Percentiles rank a stretch among this genome's conserved stretches.
phyloP scores from a whole-genome alignment of 352 stramenopile genomes.

The Stephanocyclus meneghinianus region DNA sequence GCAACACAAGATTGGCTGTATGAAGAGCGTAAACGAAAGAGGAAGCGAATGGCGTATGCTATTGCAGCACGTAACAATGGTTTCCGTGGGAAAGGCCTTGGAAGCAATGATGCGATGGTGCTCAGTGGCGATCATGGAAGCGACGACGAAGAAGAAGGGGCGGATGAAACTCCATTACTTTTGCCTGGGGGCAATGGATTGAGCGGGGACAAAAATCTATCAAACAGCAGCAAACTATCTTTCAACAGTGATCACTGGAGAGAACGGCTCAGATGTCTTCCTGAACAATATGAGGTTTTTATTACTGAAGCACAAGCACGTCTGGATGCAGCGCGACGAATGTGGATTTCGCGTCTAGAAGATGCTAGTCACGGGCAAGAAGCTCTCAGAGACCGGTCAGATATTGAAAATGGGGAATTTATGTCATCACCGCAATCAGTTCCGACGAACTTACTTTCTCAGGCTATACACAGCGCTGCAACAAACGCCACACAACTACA shows the following conservation, averaged over 20 bases:
- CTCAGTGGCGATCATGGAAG: slow-evolving; percentile 11
- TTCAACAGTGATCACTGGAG: slow-evolving; percentile 34
- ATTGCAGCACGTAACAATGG: slow-evolving; percentile 40
- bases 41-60: slow-evolving; percentile 50
- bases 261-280: slow-evolving; percentile 48
- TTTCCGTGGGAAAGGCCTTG: slow-evolving; percentile 13
- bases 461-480: slow-evolving; percentile 35
- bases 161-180: slow-evolving; percentile 12
- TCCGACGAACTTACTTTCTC: slow-evolving; percentile 31
- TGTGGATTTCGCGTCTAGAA: slow-evolving; percentile 50
- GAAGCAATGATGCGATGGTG: slow-evolving; percentile 1
- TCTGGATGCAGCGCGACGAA: slow-evolving; percentile 44
- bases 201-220: slow-evolving; percentile 14
- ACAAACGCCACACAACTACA: slow-evolving; percentile 33
- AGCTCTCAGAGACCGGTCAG: slow-evolving; percentile 43
- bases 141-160: slow-evolving; percentile 30
- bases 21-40: slow-evolving; percentile 43
- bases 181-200: slow-evolving; percentile 5
- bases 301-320: slow-evolving; percentile 44
- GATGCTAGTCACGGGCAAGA: slow-evolving; percentile 39
- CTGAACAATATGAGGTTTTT: slow-evolving; percentile 55
- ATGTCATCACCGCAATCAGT: slow-evolving; percentile 19
- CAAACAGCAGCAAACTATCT: slow-evolving; percentile 22
- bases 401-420: slow-evolving; percentile 24
- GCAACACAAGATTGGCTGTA: slow-evolving; percentile 47